phyloP scores from a whole-genome alignment of 2,329 filamentous ascomycete species.

The Diaporthe australafricana region DNA sequence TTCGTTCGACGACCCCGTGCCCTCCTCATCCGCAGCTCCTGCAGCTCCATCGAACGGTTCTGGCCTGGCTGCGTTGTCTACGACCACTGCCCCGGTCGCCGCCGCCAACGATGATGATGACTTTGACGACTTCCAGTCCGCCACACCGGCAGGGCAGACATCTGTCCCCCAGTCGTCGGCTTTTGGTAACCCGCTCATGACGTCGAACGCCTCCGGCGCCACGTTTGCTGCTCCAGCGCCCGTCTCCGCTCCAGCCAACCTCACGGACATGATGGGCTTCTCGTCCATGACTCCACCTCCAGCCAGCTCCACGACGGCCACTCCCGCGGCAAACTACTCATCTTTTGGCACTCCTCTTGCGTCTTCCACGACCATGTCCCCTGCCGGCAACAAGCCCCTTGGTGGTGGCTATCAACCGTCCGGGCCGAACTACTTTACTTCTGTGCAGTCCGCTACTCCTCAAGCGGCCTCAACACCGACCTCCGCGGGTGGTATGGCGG shows the following conservation, averaged over 20 bases:
- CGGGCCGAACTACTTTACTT: slow-evolving; percentile 95
- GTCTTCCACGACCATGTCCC: slow-evolving; percentile 52
- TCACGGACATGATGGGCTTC: slow-evolving; percentile 83
- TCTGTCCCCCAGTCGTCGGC: slow-evolving; percentile 56
- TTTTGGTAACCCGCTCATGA: slow-evolving; percentile 58
- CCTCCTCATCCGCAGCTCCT: slow-evolving; percentile 59
- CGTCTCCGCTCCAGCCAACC: slow-evolving; percentile 81
- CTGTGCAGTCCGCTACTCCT: slow-evolving; percentile 64
- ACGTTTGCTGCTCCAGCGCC: slow-evolving; percentile 88
- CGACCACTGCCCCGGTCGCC: slow-evolving; percentile 36
- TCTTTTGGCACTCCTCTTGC: slow-evolving; percentile 65
- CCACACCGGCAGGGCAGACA: slow-evolving; percentile 66
- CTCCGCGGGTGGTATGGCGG: slow-evolving; percentile 43
- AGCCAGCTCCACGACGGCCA: slow-evolving; percentile 63
- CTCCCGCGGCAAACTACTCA: slow-evolving; percentile 72
- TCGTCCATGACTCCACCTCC: slow-evolving; percentile 83
- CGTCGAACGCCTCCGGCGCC: slow-evolving; percentile 66
- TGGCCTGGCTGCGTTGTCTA: slow-evolving; percentile 59
- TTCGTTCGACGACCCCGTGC: slow-evolving; percentile 84
- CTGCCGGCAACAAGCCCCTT: slow-evolving; percentile 56
- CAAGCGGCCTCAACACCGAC: slow-evolving; percentile 45
- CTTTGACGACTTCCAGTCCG: slow-evolving; percentile 97
- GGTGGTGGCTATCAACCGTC: slow-evolving; percentile 78
- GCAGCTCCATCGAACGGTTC: slow-evolving; percentile 60
- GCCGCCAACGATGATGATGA: slow-evolving; percentile 82